phyloP scores from a whole-genome alignment of 148 eudicot species.

The Gaultheria prostrata region DNA sequence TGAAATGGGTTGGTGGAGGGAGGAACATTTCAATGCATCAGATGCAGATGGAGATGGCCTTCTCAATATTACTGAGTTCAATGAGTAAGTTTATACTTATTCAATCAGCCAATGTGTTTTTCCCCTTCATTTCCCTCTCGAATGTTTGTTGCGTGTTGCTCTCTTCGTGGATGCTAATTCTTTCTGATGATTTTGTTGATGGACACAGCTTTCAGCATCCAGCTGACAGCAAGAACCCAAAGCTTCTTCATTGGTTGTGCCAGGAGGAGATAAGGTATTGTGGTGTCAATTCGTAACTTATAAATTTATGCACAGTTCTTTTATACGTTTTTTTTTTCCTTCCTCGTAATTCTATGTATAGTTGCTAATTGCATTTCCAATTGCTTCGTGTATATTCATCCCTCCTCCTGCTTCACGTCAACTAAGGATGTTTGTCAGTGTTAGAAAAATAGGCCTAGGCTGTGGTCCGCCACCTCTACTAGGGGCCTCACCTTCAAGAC shows the following conservation, averaged over 20 bases:
- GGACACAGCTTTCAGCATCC: constrained; percentile 81
- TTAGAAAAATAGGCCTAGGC: no score
- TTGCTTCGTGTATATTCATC: neutral
- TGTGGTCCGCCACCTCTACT: no score
- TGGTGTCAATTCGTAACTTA: neutral
- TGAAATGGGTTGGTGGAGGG: constrained; percentile 99
- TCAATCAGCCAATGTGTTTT: constrained; percentile 10
- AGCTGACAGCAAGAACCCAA: constrained; percentile 79
- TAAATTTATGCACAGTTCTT: neutral
- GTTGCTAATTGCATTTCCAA: neutral
- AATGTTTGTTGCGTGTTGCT: neutral
- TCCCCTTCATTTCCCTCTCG: neutral
- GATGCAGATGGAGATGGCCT: constrained; percentile 83
- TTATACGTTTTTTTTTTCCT: neutral
- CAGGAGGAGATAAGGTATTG: constrained; percentile 84
- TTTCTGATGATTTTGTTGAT: constrained; percentile 18
- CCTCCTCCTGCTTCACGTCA: neutral
- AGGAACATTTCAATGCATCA: constrained; percentile 96
- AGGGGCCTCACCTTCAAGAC: no score
- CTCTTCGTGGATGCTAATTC: neutral
- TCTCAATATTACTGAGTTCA: constrained; percentile 84
- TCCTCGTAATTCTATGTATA: neutral
- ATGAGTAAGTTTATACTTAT: constrained; percentile 70
- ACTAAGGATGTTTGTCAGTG: neutral
- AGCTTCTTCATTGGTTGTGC: constrained; percentile 85